Conservation (phyloP, 495 filamentous ascomycete species). For the Penicillium waksmanii region DNA sequence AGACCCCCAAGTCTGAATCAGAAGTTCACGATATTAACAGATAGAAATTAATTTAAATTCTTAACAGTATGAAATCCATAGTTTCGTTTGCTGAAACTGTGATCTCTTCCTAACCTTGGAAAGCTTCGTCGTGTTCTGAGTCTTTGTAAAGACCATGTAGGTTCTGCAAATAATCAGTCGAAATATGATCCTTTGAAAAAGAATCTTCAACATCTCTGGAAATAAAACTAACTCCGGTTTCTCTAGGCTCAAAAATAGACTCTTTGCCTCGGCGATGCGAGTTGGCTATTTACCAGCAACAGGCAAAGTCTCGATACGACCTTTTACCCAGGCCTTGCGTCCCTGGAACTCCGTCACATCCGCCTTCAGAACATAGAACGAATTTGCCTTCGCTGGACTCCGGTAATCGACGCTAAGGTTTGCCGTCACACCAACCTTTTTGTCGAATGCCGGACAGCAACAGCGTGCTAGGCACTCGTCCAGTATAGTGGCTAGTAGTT, state of each 20-base stretch:
- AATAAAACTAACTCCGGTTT: conserved; percentile 62
- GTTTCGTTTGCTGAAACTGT: too few species aligned
- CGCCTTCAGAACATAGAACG: conserved; percentile 75
- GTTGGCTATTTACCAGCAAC: conserved; percentile 57
- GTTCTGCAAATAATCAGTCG: too few species aligned
- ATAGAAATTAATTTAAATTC: too few species aligned
- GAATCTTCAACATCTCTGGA: too few species aligned
- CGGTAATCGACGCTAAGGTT: conserved; percentile 86
- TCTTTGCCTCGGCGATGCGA: conserved; percentile 73
- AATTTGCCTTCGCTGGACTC: conserved; percentile 67
- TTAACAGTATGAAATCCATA: too few species aligned
- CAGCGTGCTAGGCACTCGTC: conserved; percentile 87
- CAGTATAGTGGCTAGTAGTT: conserved; percentile 80
- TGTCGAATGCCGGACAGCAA: conserved; percentile 82
- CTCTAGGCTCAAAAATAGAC: conserved; percentile 84
- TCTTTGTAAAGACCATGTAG: too few species aligned
- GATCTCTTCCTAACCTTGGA: too few species aligned
- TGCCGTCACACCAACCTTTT: conserved; percentile 84
- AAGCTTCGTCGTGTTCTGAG: too few species aligned
- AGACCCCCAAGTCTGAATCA: too few species aligned
- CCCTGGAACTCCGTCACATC: conserved; percentile 82
- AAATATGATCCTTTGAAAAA: too few species aligned
- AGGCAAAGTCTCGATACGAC: conserved; percentile 79
- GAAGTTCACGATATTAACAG: too few species aligned
- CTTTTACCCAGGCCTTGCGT: conserved; percentile 91